These are phyloP conservation scores for Cynanchum wilfordii DNA, from an alignment of 257 asterid species.

Conservation along the genomic window DNA sequence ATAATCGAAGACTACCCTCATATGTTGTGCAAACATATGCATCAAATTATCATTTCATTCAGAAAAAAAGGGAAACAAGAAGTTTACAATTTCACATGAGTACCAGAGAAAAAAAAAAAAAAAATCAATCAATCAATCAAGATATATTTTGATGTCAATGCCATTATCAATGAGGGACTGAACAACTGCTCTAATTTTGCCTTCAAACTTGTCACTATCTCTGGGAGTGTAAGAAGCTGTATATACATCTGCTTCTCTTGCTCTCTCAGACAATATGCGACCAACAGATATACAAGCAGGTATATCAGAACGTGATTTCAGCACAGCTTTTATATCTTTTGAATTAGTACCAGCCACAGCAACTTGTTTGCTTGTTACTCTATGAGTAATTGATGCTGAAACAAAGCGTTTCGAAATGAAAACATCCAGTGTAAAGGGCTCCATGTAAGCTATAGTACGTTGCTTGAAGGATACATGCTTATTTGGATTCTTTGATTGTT, in stretches of 20 bases:
- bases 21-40: no score
- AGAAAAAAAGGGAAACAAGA: no score
- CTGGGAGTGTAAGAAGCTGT: constrained; percentile 86
- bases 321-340: constrained; percentile 85
- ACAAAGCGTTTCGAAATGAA: constrained; percentile 85
- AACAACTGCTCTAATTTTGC: constrained; percentile 90
- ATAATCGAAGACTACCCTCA: no score
- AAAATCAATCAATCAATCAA: constrained; percentile 50
- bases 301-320: constrained; percentile 75
- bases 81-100: not conserved
- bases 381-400: constrained; percentile 87
- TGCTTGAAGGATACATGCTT: constrained; percentile 89
- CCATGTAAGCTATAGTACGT: constrained; percentile 81
- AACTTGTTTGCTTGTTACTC: constrained; percentile 92
- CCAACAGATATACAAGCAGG: constrained; percentile 87
- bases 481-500: constrained; percentile 66
- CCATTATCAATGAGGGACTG: constrained; percentile 94
- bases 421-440: constrained; percentile 88
- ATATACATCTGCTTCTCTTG: constrained; percentile 88
- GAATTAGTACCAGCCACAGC: constrained; percentile 98
- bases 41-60: no score
- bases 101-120: not conserved
- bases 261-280: constrained; percentile 68
- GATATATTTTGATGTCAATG: constrained; percentile 79
- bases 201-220: constrained; percentile 91